phyloP scores from a whole-genome alignment of 805 yeast genomes.

The Saccharomycopsis microspora region DNA sequence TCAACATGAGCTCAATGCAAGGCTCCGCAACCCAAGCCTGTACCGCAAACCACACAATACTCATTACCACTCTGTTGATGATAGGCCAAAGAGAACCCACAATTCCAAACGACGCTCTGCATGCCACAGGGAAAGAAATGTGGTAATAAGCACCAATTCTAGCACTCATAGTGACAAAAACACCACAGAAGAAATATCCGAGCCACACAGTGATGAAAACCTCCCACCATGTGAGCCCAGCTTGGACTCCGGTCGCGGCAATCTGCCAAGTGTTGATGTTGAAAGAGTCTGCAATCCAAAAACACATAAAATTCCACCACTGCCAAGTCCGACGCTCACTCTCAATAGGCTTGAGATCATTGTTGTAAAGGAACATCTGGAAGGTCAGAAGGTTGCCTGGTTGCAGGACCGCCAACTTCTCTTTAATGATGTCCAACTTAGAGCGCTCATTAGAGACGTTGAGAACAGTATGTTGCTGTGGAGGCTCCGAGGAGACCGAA shows the following conservation, averaged over 20 bases:
- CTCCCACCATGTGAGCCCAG: conserved; percentile 85
- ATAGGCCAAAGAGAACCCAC: conserved; percentile 87
- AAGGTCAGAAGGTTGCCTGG: too few relatives aligned
- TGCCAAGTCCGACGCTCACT: conserved; percentile 67
- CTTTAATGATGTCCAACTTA: too few relatives aligned
- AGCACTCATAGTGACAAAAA: conserved; percentile 60
- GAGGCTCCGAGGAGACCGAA: too few relatives aligned
- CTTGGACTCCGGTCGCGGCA: conserved; percentile 72
- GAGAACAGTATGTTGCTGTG: too few relatives aligned
- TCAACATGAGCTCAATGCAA: conserved; percentile 67
- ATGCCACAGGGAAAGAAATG: conserved; percentile 73
- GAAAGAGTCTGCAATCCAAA: conserved; percentile 87
- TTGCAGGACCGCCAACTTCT: too few relatives aligned
- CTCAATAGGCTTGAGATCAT: conserved; percentile 72
- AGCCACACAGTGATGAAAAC: conserved; percentile 84
- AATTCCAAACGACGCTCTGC: conserved; percentile 76
- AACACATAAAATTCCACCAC: conserved; percentile 69
- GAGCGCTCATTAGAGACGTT: too few relatives aligned
- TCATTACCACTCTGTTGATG: conserved; percentile 79
- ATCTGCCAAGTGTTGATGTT: conserved; percentile 88
- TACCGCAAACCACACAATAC: conserved; percentile 80
- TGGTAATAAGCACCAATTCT: conserved; percentile 76
- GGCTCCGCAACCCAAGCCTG: conserved; percentile 81
- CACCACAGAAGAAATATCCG: conserved; percentile 63
- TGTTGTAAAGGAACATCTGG: too few relatives aligned